Evolutionary conservation across 2,329 filamentous ascomycete genomes (phyloP), one percentile per base, ranked within the genome.

Genomic region (Geosmithia putterillii): DNA sequence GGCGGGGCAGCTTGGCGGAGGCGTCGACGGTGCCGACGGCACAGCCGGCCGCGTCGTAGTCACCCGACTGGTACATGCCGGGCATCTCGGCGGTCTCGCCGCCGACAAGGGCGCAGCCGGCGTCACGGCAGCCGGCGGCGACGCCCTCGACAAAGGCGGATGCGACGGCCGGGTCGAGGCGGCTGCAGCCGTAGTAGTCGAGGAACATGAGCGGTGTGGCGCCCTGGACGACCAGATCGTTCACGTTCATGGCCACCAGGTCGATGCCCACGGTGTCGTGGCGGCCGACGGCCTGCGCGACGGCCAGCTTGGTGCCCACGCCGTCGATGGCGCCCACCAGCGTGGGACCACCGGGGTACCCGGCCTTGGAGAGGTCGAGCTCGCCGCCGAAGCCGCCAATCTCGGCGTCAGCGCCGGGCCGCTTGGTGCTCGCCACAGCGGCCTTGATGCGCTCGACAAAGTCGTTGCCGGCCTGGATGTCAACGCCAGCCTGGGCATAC

Each of bases 21-120:
- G 74, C 65, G 32, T 73, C 69, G 57, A 96, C 84, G 37, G 88
- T 86, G 45, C 92, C 92, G 39, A 94, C 81, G 17, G 90, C 90
- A 35, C 84, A 85, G 48, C 92, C 92, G 19, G 87, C 89, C 7
- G 89, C 88, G 55, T 98, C 92, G 61, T 96, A 98, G 57, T 94
- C 86, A 41, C 87, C 85, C 43, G 76, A 79, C 49, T 81, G 73
- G 67, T 95, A 95, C 70, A 96, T 86, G 44, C 89, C 89, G 0
- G 90, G 90, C 92, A 98, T 96, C 66, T 98, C 92, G 7, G 92
- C 92, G 1, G 92, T 98, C 66, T 98, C 92, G 38, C 92, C 92
- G 35, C 92, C 92, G n/a, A 96, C 85, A 3, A 98, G 74, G 15
- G 89, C 89, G 57, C 90, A 95, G 38, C 83, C 83, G 1, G 90